Conservation (phyloP, 2,329 filamentous ascomycete species). For the Sphaerostilbella broomeana region DNA sequence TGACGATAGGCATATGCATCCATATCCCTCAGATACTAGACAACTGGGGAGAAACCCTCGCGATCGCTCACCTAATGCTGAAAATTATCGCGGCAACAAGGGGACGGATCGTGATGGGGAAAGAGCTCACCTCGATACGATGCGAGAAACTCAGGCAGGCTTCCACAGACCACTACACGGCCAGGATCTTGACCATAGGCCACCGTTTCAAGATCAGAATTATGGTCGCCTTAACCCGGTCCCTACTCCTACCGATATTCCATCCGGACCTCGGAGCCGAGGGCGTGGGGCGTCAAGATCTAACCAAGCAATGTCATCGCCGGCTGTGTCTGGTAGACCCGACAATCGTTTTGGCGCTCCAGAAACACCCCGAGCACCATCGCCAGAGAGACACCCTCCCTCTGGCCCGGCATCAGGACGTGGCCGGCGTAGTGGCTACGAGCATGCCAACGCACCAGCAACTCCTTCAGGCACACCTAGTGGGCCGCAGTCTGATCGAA, state of each 20-base stretch:
- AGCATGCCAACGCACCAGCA: slow-evolving; percentile 26
- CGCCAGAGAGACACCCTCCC: slow-evolving; percentile 46
- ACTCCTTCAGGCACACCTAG: slow-evolving; percentile 24
- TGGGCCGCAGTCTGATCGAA: slow-evolving; percentile 35
- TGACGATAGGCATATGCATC: slow-evolving; percentile 43
- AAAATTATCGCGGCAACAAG: slow-evolving; percentile 28
- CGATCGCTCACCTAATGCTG: slow-evolving; percentile 26
- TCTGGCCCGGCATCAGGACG: slow-evolving; percentile 48
- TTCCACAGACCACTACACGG: slow-evolving; percentile 34
- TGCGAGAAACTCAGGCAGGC: slow-evolving; percentile 30
- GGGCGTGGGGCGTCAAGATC: slow-evolving; percentile 38
- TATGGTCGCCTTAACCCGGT: slow-evolving; percentile 56
- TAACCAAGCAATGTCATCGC: slow-evolving; percentile 27
- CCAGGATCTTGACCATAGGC: slow-evolving; percentile 44
- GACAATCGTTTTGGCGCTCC: slow-evolving; percentile 36
- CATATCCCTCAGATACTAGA: slow-evolving; percentile 31
- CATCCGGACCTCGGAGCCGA: slow-evolving; percentile 50
- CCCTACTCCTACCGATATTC: slow-evolving; percentile 40
- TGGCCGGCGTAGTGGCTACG: slow-evolving; percentile 39
- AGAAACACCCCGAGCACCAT: slow-evolving; percentile 37
- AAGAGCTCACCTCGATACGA: slow-evolving; percentile 29
- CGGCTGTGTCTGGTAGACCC: slow-evolving; percentile 31
- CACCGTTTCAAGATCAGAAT: slow-evolving; percentile 52
- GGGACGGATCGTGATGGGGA: slow-evolving; percentile 35
- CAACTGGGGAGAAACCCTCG: slow-evolving; percentile 25